A percentile compares a stretch with the other conserved stretches of the same genome.
Conservation (phyloP, 768 basidiomycete genomes). For the Tylopilus plumbeoviolaceoides region DNA sequence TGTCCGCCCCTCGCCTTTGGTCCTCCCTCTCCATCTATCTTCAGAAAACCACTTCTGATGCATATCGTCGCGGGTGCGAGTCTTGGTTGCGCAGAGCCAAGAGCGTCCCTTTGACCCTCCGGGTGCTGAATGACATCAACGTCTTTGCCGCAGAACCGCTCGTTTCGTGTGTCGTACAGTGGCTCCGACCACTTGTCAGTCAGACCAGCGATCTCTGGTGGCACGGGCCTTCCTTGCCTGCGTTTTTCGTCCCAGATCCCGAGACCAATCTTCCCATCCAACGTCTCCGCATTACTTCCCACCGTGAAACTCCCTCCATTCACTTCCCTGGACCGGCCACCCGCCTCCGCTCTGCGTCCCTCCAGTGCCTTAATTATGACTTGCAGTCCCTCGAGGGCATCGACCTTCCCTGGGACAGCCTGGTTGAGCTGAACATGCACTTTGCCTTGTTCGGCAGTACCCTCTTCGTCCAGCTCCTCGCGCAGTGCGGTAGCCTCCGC, state of each 20-base stretch:
- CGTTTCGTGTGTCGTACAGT: conserved; percentile 8
- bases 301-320: conserved; percentile 12
- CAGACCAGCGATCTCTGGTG: conserved; percentile 30
- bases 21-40: conserved; percentile 25
- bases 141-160: conserved; percentile 4
- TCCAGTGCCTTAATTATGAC: conserved; percentile 21
- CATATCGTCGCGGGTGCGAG: conserved; percentile 19
- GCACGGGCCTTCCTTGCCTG: conserved; percentile 26
- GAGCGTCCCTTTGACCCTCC: conserved; percentile 22
- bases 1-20: conserved; percentile 32
- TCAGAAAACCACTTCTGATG: conserved; percentile 2
- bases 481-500: conserved; percentile 19
- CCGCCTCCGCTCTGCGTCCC: conserved; percentile 16
- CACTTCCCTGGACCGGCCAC: conserved; percentile 14
- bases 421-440: conserved; percentile 26
- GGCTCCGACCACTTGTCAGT: conserved; percentile 23
- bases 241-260: conserved; percentile 11
- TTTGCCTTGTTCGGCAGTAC: conserved; percentile 24
- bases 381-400: conserved; percentile 23
- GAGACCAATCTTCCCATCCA: conserved; percentile 7
- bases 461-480: conserved; percentile 22
- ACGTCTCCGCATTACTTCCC: conserved; percentile 21
- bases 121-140: conserved; percentile 25
- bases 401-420: conserved; percentile 24
- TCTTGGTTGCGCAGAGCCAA: conserved; percentile 29